Evolutionary conservation across 192 early-diverging fungal genomes (phyloP).

Genomic region (Linderina pennispora): DNA sequence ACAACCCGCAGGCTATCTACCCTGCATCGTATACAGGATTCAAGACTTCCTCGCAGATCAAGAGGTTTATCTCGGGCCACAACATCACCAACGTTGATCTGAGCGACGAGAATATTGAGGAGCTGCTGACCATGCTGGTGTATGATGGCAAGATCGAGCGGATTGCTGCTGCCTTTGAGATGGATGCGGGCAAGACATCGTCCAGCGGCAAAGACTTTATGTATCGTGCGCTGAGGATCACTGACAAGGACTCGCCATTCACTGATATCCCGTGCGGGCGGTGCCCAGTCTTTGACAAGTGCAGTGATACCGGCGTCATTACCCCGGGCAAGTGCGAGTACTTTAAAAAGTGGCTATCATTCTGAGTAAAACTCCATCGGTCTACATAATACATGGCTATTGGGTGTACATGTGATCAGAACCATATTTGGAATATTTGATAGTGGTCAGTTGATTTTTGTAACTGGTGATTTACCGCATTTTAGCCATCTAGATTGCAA

Average conservation of each 20-base stretch:
- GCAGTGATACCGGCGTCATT: conserved; percentile 64
- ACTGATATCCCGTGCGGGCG: conserved; percentile 84
- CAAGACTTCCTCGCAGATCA: conserved; percentile 64
- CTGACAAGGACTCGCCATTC: conserved; percentile 48
- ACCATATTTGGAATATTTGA: no score
- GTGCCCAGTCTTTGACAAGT: conserved; percentile 79
- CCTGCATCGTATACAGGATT: conserved; percentile 61
- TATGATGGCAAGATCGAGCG: conserved; percentile 82
- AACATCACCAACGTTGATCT: conserved; percentile 68
- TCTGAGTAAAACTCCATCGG: conserved; percentile 46
- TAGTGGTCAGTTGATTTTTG: no score
- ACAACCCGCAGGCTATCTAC: conserved; percentile 51
- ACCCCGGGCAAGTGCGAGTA: conserved; percentile 76
- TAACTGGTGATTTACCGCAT: no score
- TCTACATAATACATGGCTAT: conserved; percentile 20
- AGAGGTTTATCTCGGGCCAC: conserved; percentile 62
- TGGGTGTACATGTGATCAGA: no score
- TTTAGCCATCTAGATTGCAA: no score
- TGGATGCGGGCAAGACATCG: conserved; percentile 45
- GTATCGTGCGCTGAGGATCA: conserved; percentile 63
- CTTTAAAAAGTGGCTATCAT: conserved; percentile 73
- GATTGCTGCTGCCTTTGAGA: conserved; percentile 49
- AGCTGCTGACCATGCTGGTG: conserved; percentile 73
- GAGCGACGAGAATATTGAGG: conserved; percentile 64
- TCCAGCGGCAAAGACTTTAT: conserved; percentile 59